Conservation (phyloP, 2,329 filamentous ascomycete species). For the Alternaria sp. region DNA sequence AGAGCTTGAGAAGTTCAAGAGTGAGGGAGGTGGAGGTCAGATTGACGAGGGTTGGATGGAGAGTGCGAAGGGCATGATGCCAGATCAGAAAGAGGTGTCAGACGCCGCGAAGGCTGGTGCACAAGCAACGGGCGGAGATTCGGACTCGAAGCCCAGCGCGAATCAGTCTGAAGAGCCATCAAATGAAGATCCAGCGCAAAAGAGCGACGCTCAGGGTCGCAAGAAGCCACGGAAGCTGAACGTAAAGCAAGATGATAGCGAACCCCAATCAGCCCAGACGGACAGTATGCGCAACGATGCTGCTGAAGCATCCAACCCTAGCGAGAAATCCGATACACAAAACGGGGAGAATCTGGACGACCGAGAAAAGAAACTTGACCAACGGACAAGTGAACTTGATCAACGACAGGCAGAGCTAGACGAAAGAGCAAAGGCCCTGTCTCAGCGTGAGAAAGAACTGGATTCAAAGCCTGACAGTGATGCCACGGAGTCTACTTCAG, state of each 20-base stretch:
- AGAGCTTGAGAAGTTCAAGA: conserved; percentile 23
- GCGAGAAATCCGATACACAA: neutral
- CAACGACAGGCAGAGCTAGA: conserved; percentile 5
- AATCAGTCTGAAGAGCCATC: neutral
- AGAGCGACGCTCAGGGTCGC: conserved; percentile 1
- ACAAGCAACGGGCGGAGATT: neutral
- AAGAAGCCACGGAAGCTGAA: conserved; percentile 27
- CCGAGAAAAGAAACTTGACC: neutral
- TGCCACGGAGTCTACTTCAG: neutral
- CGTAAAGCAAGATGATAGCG: neutral
- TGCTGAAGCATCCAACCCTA: neutral
- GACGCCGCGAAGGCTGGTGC: conserved; percentile 1
- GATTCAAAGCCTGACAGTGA: neutral
- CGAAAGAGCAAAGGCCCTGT: conserved; percentile 3
- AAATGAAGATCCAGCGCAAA: neutral
- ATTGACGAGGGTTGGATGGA: conserved; percentile 16
- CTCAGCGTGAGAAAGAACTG: conserved; percentile 4
- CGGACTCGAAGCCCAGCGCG: neutral
- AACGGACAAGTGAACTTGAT: conserved; percentile 1
- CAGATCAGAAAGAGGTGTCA: conserved; percentile 10
- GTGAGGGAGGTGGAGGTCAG: conserved; percentile 12
- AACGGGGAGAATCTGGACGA: neutral
- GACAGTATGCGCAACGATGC: neutral
- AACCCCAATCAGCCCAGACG: neutral
- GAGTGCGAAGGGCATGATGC: conserved; percentile 17